Conservation (phyloP, 805 yeast genomes). For the Starmerella apicola region DNA sequence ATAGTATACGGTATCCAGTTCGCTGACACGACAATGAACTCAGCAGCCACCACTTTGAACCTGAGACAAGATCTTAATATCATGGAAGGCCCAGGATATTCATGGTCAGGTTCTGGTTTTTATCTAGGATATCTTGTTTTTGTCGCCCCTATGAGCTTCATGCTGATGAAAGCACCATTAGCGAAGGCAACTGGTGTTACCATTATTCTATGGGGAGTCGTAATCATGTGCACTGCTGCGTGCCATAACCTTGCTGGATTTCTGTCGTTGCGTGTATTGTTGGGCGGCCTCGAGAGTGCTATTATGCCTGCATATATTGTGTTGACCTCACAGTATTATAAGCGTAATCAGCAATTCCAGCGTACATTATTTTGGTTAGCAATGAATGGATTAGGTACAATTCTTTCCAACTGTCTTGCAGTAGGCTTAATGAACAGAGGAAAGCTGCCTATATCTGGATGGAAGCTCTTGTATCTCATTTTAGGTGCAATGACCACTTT, state of each 20-base stretch:
- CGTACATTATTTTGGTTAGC: constrained; percentile 35
- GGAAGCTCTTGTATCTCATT: constrained; percentile 50
- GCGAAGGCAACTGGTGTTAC: constrained; percentile 37
- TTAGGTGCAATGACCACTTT: constrained; percentile 47
- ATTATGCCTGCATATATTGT: constrained; percentile 47
- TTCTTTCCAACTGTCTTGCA: constrained; percentile 23
- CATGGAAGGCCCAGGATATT: constrained; percentile 7
- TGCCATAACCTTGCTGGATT: constrained; percentile 35
- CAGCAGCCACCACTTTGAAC: not conserved
- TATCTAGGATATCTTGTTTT: constrained; percentile 51
- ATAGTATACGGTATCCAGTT: constrained; percentile 12
- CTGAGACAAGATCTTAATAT: constrained; percentile 1
- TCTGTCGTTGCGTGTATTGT: constrained; percentile 34
- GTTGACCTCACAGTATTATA: constrained; percentile 48
- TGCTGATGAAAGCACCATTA: constrained; percentile 44
- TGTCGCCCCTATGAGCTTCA: constrained; percentile 36
- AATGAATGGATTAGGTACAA: constrained; percentile 33
- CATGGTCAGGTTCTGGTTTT: constrained; percentile 45
- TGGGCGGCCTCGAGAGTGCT: constrained; percentile 41
- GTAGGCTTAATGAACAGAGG: constrained; percentile 17
- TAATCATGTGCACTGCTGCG: constrained; percentile 38
- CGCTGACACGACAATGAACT: constrained; percentile 9
- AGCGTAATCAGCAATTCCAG: constrained; percentile 34
- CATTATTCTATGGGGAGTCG: constrained; percentile 47
- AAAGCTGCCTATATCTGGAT: constrained; percentile 33